Conservation (phyloP, 495 filamentous ascomycete genomes). For the Ramalina intermedia region DNA sequence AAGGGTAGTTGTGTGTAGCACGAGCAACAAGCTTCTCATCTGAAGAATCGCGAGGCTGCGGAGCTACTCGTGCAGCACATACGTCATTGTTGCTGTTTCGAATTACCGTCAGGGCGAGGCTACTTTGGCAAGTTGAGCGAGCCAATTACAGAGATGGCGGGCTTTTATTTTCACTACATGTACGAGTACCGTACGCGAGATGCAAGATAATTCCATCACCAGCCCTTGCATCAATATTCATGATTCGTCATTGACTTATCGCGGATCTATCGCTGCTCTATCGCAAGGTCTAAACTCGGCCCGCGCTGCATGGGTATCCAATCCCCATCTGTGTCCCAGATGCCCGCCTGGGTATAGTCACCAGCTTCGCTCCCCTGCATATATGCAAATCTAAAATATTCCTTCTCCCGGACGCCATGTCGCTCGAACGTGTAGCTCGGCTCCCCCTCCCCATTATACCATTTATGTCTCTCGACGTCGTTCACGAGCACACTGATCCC, state of each 20-base stretch:
- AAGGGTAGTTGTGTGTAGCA: background rate
- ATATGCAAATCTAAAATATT: constrained; percentile 81
- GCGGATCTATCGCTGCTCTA: background rate
- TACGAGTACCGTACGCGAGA: background rate
- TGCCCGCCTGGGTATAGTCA: constrained; percentile 71
- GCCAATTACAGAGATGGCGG: background rate
- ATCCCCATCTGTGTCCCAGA: constrained; percentile 52
- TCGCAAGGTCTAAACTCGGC: background rate
- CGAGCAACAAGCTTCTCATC: background rate
- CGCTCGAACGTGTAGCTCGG: constrained; percentile 15
- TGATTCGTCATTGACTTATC: background rate
- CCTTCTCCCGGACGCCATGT: constrained; percentile 21
- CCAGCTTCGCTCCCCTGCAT: constrained; percentile 52
- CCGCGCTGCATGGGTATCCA: constrained; percentile 44
- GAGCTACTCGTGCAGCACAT: too few species aligned
- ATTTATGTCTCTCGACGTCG: constrained; percentile 75
- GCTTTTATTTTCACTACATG: background rate
- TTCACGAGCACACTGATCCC: constrained; percentile 85
- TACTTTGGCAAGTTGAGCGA: too few species aligned
- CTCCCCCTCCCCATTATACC: constrained; percentile 37
- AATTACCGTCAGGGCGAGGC: too few species aligned
- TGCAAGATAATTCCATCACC: too few species aligned
- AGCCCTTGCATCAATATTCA: too few species aligned
- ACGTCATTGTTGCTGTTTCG: too few species aligned
- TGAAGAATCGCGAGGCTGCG: too few species aligned